Evolutionary conservation across 179 eudicot genomes (phyloP).

Genomic region (Spinacia oleracea): DNA sequence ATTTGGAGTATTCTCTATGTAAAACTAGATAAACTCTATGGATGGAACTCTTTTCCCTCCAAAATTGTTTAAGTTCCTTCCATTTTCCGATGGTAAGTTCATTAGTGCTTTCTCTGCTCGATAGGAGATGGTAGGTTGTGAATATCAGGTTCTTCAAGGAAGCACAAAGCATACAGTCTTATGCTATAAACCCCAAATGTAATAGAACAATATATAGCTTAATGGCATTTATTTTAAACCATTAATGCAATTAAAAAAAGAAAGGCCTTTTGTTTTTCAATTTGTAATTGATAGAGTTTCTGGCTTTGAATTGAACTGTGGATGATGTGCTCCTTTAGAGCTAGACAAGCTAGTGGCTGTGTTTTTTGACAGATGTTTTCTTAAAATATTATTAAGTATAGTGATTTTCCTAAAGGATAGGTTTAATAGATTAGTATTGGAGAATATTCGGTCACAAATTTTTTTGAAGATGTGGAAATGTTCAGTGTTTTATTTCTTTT

Average conservation of each 20-base stretch:
- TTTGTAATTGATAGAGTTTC: neutral
- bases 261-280: no score
- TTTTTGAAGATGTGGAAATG: neutral
- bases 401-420: neutral
- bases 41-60: neutral
- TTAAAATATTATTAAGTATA: neutral
- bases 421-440: neutral
- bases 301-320: neutral
- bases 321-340: neutral
- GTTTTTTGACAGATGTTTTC: no score
- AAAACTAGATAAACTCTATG: neutral
- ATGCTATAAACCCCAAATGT: neutral
- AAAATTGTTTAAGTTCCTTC: neutral
- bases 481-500: neutral
- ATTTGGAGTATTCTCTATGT: neutral
- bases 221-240: neutral
- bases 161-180: no score
- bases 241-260: neutral
- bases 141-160: neutral
- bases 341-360: neutral
- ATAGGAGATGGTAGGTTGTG: neutral
- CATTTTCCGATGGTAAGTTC: neutral
- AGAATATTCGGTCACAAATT: neutral
- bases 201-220: neutral
- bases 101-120: neutral